phyloP scores from a whole-genome alignment of 331 rosid genomes.

The Spiraea crenata region DNA sequence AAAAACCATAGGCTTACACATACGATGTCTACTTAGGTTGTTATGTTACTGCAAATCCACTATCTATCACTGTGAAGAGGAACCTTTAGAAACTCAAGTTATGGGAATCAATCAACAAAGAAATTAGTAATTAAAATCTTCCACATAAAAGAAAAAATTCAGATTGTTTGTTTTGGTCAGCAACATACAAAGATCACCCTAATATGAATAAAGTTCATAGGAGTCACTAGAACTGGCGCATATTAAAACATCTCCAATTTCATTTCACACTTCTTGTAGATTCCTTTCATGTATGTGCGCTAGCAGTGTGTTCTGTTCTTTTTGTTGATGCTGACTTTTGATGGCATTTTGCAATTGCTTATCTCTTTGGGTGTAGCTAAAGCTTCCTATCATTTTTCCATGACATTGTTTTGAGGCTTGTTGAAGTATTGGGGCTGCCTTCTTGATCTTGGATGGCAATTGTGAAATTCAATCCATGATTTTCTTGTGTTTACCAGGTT shows the following conservation, averaged over 20 bases:
- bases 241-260: background rate
- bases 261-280: background rate
- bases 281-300: background rate
- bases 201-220: background rate
- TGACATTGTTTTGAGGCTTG: conserved; percentile 27
- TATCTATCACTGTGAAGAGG: background rate
- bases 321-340: conserved; percentile 16
- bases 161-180: background rate
- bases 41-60: background rate
- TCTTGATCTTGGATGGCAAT: background rate
- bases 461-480: too few species aligned
- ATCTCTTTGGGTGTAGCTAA: background rate
- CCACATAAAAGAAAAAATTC: background rate
- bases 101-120: too few species aligned
- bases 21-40: background rate
- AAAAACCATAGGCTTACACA: background rate
- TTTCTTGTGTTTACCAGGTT: too few species aligned
- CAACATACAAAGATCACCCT: background rate
- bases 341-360: conserved; percentile 31
- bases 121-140: too few species aligned
- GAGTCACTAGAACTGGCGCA: background rate
- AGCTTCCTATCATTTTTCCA: conserved; percentile 29
- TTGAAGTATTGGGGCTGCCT: conserved; percentile 46
- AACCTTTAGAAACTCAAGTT: background rate
- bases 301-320: background rate